Evolutionary conservation across 306 rosid species (phyloP).

Genomic region (Datisca glomerata): DNA sequence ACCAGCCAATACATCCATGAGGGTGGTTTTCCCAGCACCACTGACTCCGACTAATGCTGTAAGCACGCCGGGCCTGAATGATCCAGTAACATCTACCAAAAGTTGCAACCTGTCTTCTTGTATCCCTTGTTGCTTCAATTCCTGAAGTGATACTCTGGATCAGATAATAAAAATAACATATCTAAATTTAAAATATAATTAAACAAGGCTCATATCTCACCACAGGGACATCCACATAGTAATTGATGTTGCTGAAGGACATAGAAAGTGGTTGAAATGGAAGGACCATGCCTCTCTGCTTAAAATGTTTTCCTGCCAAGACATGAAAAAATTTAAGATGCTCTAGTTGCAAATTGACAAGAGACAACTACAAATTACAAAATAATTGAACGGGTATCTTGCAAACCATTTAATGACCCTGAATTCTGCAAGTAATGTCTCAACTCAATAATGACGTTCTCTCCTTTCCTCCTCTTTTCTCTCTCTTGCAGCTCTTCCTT

Average conservation of each 20-base stretch:
- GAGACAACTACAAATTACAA: background rate
- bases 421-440: conserved; percentile 86
- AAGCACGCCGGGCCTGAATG: conserved; percentile 85
- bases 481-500: conserved; percentile 79
- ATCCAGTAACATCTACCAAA: conserved; percentile 73
- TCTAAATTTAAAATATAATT: conserved; percentile 3
- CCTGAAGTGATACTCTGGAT: conserved; percentile 47
- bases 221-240: conserved; percentile 87
- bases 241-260: conserved; percentile 89
- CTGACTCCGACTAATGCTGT: conserved; percentile 96
- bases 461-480: conserved; percentile 78
- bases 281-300: conserved; percentile 95
- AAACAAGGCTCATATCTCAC: conserved; percentile 30
- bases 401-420: conserved; percentile 61
- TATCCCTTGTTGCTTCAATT: conserved; percentile 88
- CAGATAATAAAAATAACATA: conserved; percentile 18
- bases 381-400: conserved; percentile 1
- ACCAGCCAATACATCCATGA: conserved; percentile 97
- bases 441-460: conserved; percentile 61
- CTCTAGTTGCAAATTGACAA: conserved; percentile 1
- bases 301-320: conserved; percentile 62
- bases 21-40: conserved; percentile 97
- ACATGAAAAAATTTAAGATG: conserved; percentile 6
- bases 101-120: conserved; percentile 70
- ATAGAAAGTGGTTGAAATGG: conserved; percentile 93